Evolutionary conservation across 352 stramenopile genomes (phyloP).

Genomic region (Pythium phragmiticola): DNA sequence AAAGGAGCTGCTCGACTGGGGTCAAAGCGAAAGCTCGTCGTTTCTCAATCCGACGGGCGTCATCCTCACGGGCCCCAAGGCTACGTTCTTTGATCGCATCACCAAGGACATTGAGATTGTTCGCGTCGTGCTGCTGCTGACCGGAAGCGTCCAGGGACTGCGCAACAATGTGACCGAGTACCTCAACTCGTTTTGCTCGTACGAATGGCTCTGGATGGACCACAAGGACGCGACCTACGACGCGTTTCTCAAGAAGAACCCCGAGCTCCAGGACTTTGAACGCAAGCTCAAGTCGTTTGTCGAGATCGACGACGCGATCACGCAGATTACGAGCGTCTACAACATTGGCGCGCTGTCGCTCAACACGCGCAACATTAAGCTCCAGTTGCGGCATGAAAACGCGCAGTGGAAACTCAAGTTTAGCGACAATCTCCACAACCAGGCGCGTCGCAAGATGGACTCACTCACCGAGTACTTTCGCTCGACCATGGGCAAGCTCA

Average conservation of each 20-base stretch:
- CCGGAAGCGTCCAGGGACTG: slow-evolving; percentile 96
- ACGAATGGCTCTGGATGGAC: slow-evolving; percentile 98
- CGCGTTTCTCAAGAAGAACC: slow-evolving; percentile 92
- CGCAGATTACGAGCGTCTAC: slow-evolving; percentile 81
- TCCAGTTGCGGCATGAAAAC: slow-evolving; percentile 95
- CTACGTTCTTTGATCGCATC: slow-evolving; percentile 97
- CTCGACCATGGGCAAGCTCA: slow-evolving; percentile 91
- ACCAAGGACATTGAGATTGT: slow-evolving; percentile 99
- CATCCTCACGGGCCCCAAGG: slow-evolving; percentile 42
- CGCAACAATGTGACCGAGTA: slow-evolving; percentile 98
- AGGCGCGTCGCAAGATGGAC: slow-evolving; percentile 92
- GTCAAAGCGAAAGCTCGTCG: slow-evolving; percentile 62
- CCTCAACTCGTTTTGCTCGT: slow-evolving; percentile 92
- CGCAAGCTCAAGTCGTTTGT: slow-evolving; percentile 96
- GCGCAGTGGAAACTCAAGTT: slow-evolving; percentile 98
- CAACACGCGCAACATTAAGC: slow-evolving; percentile 96
- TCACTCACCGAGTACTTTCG: slow-evolving; percentile 97
- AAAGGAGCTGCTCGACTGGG: slow-evolving; percentile 96
- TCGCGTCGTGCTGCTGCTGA: slow-evolving; percentile 95
- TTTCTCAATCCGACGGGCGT: slow-evolving; percentile 28
- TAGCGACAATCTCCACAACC: slow-evolving; percentile 95
- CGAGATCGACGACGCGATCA: slow-evolving; percentile 94
- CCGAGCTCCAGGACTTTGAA: slow-evolving; percentile 96
- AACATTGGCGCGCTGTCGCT: slow-evolving; percentile 97
- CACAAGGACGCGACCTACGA: slow-evolving; percentile 96